These are phyloP conservation scores for Lablab purpureus DNA, from an alignment of 306 rosid genomes.

Conservation along the genomic window DNA sequence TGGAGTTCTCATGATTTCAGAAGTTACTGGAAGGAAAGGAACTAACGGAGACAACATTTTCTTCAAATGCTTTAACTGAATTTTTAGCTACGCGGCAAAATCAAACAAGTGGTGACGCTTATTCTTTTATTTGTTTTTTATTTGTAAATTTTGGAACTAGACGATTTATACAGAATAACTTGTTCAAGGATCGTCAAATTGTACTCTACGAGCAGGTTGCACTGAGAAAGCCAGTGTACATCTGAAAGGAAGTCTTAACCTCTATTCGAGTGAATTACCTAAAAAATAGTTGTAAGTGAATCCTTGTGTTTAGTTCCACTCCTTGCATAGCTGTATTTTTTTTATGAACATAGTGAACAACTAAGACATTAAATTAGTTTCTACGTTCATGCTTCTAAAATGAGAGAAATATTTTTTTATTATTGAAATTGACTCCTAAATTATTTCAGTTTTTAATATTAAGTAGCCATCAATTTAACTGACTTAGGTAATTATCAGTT, in stretches of 20 bases:
- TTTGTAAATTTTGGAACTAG: constrained; percentile 52
- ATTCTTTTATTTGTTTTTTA: constrained; percentile 68
- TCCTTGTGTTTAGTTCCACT: constrained; percentile 2
- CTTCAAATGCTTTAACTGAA: constrained; percentile 44
- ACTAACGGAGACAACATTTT: constrained; percentile 41
- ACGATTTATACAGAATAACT: constrained; percentile 37
- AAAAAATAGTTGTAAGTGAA: neutral
- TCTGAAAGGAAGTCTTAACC: constrained; percentile 33
- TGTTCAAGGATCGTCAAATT: constrained; percentile 30
- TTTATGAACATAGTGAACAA: neutral
- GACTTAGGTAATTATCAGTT: neutral
- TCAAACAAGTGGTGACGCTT: constrained; percentile 46
- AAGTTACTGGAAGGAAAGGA: constrained; percentile 40
- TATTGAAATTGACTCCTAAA: neutral
- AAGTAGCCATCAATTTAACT: neutral
- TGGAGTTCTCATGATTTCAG: constrained; percentile 41
- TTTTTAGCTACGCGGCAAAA: constrained; percentile 44
- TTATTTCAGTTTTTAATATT: neutral
- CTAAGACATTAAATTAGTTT: neutral
- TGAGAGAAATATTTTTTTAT: neutral
- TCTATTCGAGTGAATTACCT: constrained; percentile 27
- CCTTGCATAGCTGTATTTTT: neutral
- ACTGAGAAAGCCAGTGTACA: constrained; percentile 35
- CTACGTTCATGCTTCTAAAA: neutral
- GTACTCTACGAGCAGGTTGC: constrained; percentile 39